These are phyloP conservation scores for Seiridium cupressi DNA, from an alignment of 2,329 filamentous ascomycete species.

Conservation along the genomic window DNA sequence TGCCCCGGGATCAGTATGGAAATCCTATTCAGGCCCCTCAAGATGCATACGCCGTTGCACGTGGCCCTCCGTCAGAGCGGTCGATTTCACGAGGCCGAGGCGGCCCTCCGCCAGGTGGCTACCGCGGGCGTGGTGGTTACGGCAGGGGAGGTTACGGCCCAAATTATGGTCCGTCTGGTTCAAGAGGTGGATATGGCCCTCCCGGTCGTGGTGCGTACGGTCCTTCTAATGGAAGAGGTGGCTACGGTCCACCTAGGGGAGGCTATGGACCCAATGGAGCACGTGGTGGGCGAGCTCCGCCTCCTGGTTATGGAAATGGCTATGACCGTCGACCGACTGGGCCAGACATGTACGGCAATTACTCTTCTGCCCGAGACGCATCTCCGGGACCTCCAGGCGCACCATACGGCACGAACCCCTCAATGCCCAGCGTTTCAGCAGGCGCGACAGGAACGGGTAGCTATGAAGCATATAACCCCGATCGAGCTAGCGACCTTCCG, in stretches of 20 bases:
- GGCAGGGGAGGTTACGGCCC: conserved; percentile 40
- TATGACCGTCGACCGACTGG: conserved; percentile 32
- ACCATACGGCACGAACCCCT: conserved; percentile 35
- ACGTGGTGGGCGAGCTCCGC: conserved; percentile 38
- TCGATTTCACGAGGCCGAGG: conserved; percentile 54
- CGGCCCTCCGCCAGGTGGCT: conserved; percentile 40
- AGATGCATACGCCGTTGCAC: conserved; percentile 46
- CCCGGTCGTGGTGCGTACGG: conserved; percentile 37
- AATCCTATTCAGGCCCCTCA: conserved; percentile 48
- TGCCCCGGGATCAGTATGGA: conserved; percentile 60
- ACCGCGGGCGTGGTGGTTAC: conserved; percentile 48
- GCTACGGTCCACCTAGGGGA: conserved; percentile 24
- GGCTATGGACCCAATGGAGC: conserved; percentile 31
- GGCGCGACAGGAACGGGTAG: conserved; percentile 23
- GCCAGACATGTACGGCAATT: conserved; percentile 22
- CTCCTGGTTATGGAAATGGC: conserved; percentile 43
- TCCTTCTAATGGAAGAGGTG: conserved; percentile 17
- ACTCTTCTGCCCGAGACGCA: conserved; percentile 27
- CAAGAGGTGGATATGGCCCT: conserved; percentile 46
- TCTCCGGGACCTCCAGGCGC: conserved; percentile 36
- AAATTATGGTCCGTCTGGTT: conserved; percentile 36
- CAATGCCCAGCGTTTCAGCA: conserved; percentile 34
- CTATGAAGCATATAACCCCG: conserved; percentile 44
- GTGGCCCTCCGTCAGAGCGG: conserved; percentile 45
- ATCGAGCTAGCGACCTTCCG: conserved; percentile 45